Conservation (phyloP, 208 protist genomes). For the Acanthamoeba triangularis region DNA sequence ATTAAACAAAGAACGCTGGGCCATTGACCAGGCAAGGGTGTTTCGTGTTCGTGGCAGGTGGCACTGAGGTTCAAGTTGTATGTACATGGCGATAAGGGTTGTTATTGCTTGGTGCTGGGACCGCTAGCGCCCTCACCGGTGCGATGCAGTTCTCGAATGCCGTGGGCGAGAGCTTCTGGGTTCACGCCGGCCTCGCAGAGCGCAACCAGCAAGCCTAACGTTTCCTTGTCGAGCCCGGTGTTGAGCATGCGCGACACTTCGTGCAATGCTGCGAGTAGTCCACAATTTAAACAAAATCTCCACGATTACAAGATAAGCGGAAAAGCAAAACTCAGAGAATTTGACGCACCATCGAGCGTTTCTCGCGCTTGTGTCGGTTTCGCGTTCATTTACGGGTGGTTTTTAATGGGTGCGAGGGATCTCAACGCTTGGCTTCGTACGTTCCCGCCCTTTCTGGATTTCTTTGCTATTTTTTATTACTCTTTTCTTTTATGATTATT, state of each 20-base stretch:
- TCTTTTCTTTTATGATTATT: too few relatives aligned
- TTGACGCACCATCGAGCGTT: neutral
- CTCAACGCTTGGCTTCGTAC: neutral
- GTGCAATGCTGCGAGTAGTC: slow-evolving; percentile 71
- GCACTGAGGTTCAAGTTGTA: too few relatives aligned
- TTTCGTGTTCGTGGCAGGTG: too few relatives aligned
- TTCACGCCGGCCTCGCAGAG: slow-evolving; percentile 87
- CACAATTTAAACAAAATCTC: neutral
- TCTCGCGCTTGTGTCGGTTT: slow-evolving; percentile 2
- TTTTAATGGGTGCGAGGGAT: neutral
- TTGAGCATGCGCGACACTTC: slow-evolving; percentile 86
- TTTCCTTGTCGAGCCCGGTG: slow-evolving; percentile 85
- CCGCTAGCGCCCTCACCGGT: neutral
- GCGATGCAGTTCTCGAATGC: slow-evolving; percentile 83
- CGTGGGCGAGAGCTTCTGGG: slow-evolving; percentile 86
- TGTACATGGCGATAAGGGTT: too few relatives aligned
- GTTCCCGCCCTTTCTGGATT: neutral
- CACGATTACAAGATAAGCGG: too few relatives aligned
- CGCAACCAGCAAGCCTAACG: slow-evolving; percentile 80
- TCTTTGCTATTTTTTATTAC: too few relatives aligned
- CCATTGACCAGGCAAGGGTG: too few relatives aligned
- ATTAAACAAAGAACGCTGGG: too few relatives aligned
- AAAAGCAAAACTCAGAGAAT: neutral
- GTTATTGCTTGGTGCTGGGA: neutral
- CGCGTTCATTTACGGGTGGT: neutral